Evolutionary conservation across 2,329 filamentous ascomycete species (phyloP), one percentile per base, ranked within the genome.

Genomic region (Lachnellula occidentalis): DNA sequence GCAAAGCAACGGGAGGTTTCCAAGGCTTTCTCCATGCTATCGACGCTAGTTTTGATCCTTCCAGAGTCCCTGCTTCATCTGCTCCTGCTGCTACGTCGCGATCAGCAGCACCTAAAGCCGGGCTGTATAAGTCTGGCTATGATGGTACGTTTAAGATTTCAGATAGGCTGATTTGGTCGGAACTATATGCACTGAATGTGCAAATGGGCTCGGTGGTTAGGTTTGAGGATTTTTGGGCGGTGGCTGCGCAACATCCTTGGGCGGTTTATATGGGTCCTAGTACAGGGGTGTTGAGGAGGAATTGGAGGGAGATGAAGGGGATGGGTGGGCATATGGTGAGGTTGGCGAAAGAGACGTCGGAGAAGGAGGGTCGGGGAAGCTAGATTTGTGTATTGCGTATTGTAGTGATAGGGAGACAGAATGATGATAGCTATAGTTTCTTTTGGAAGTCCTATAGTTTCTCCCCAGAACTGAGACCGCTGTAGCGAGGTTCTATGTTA

Each of bases 241-340:
- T 64, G 34, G 45, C 52, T 2, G 45, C 19, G 39, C 37, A 53
- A n/a, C 60, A 64, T 54, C 61, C 61, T 2, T 61, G 58, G 55
- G 60, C 56, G 51, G 53, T 61, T 5, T 64, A 64, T 54, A 55
- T 58, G 15, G 60, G 60, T 5, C 59, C 58, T 11, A 62, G 57
- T 15, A 64, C 60, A 1, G 60, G 57, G 5, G 55, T 58, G 4
- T 54, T 42, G 43, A 57, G 61, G 46, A 55, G 60, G 39, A 42
- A 53, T 15, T 64, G 61, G 60, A 57, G 60, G 22, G 51, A 61
- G 45, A 55, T 58, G 54, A 55, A 27, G 8, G 54, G 58, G 51
- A 31, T 24, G 49, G 39, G 49, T 19, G 41, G 41, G 17, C 37
- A 41, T 41, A 41, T 21, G 41, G 17, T 43, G 17, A 43, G 17